A percentile compares a stretch with the other conserved stretches of the same genome.
Conservation (phyloP, 768 basidiomycete genomes). For the Serendipita vermifera region DNA sequence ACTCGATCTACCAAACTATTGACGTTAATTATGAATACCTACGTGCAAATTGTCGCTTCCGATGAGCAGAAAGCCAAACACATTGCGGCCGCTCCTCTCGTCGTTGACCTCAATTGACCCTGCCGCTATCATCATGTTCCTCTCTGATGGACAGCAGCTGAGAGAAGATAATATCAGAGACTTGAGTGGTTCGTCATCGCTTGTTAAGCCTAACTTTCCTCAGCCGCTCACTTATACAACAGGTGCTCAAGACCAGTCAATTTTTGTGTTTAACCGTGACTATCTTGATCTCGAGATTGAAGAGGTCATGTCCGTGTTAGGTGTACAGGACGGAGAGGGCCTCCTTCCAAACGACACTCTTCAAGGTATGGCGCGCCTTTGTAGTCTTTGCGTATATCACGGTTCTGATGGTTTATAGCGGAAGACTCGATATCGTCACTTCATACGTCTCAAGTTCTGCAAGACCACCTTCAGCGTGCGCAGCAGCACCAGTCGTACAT, state of each 20-base stretch:
- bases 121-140: constrained; percentile 59
- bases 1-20: constrained; percentile 11
- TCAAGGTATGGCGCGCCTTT: too few species aligned
- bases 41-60: too few species aligned
- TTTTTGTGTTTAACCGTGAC: constrained; percentile 75
- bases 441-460: neutral
- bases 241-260: constrained; percentile 32
- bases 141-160: constrained; percentile 65
- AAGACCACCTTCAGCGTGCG: neutral
- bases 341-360: neutral
- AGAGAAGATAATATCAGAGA: constrained; percentile 62
- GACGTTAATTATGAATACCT: neutral
- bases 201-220: neutral
- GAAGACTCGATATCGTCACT: constrained; percentile 1
- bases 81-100: constrained; percentile 57
- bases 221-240: constrained; percentile 14
- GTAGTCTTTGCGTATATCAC: too few species aligned
- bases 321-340: neutral
- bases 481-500: constrained; percentile 6
- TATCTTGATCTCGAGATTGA: constrained; percentile 60
- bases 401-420: too few species aligned
- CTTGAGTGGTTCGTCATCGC: constrained; percentile 49
- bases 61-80: constrained; percentile 36
- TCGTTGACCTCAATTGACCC: constrained; percentile 59
- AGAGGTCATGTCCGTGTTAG: constrained; percentile 36